Conservation (phyloP, 805 yeast genomes). For the Candida hispaniensis region DNA sequence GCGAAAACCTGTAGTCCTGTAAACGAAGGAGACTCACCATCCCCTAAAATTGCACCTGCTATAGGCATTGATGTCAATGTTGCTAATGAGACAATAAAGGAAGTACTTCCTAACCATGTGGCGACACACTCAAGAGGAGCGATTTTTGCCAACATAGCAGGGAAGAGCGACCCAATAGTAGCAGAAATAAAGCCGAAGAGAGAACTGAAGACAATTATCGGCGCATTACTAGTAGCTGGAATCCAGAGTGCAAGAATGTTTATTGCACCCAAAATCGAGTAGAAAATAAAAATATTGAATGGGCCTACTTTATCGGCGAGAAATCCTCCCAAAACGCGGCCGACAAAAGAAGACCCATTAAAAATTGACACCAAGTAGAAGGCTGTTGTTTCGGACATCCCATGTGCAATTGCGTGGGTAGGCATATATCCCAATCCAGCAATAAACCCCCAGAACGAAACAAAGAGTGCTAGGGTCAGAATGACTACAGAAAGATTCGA, state of each 20-base stretch:
- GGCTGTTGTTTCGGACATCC: conserved; percentile 21
- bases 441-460: conserved; percentile 20
- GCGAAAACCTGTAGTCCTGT: conserved; percentile 11
- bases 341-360: conserved; percentile 34
- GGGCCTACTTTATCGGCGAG: conserved; percentile 41
- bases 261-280: conserved; percentile 5
- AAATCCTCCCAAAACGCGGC: conserved; percentile 40
- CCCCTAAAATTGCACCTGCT: conserved; percentile 6
- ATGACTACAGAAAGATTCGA: conserved; percentile 18
- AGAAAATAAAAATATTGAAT: conserved; percentile 26
- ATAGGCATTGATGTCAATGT: conserved; percentile 13
- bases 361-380: conserved; percentile 27
- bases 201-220: conserved; percentile 24
- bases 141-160: conserved; percentile 25
- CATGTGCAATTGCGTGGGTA: conserved; percentile 24
- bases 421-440: conserved; percentile 36
- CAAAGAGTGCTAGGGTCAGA: conserved; percentile 20
- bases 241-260: conserved; percentile 23
- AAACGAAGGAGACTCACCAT: conserved; percentile 5
- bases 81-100: conserved; percentile 6
- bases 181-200: conserved; percentile 30
- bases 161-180: conserved; percentile 27
- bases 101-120: conserved; percentile 3
- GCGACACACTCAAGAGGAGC: conserved; percentile 18
- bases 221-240: conserved; percentile 22